Conservation (phyloP, 1,284 basidiomycete species). For the Tranzscheliella williamsii region DNA sequence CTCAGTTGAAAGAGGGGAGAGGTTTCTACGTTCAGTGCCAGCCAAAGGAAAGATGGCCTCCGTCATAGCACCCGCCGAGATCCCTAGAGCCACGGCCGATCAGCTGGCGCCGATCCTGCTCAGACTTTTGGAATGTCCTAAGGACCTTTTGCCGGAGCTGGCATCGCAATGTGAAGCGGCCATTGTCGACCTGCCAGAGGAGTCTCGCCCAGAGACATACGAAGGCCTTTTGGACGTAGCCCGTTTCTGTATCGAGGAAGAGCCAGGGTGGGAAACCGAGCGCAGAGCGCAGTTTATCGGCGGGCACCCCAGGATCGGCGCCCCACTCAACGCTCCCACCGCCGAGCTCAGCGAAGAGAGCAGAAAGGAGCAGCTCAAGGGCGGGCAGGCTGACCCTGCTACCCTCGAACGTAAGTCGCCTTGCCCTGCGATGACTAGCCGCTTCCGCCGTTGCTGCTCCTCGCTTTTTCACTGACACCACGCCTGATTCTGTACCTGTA, state of each 20-base stretch:
- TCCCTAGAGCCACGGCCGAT: constrained; percentile 37
- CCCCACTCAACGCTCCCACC: constrained; percentile 31
- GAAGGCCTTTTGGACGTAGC: constrained; percentile 59
- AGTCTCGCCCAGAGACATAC: constrained; percentile 51
- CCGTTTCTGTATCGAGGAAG: constrained; percentile 58
- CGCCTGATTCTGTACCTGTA: too few relatives aligned
- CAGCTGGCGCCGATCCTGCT: constrained; percentile 43
- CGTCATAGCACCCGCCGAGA: constrained; percentile 27
- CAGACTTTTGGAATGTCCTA: constrained; percentile 37
- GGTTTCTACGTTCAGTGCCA: too few relatives aligned
- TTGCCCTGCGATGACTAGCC: too few relatives aligned
- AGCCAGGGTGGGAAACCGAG: constrained; percentile 49
- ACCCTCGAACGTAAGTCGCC: constrained; percentile 41
- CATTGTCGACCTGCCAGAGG: constrained; percentile 49
- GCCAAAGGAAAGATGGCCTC: constrained; percentile 12
- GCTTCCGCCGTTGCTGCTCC: not conserved
- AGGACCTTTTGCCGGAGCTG: constrained; percentile 24
- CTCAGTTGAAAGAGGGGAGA: too few relatives aligned
- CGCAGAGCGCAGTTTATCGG: constrained; percentile 40
- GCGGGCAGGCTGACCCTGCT: constrained; percentile 39
- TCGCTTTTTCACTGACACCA: not conserved
- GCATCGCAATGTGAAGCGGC: constrained; percentile 42
- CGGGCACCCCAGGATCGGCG: constrained; percentile 49
- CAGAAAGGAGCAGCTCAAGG: constrained; percentile 44
- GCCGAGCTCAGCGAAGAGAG: constrained; percentile 40